A percentile compares a stretch with the other conserved stretches of the same genome.
These are phyloP conservation scores for Cenchrus purpureus DNA, from an alignment of 176 grass and related monocot species.

Conservation along the genomic window DNA sequence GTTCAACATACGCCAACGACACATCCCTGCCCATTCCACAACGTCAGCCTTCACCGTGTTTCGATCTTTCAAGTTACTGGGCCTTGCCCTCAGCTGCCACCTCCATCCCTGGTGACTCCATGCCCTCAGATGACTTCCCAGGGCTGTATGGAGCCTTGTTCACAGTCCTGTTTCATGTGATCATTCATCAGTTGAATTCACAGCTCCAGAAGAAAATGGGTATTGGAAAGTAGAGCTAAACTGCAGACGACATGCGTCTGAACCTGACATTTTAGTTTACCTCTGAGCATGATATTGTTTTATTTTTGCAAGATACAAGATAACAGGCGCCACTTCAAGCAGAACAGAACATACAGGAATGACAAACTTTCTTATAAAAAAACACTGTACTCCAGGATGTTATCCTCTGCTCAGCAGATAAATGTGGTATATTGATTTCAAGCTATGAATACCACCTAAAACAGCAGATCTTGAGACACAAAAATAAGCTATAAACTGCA, in stretches of 20 bases:
- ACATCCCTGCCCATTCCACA: conserved; percentile 14
- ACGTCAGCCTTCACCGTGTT: conserved; percentile 39
- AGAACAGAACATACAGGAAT: neutral
- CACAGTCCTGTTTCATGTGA: conserved; percentile 59
- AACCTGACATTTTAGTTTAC: neutral
- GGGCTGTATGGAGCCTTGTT: conserved; percentile 75
- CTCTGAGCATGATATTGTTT: neutral
- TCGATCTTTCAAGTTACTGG: conserved; percentile 42
- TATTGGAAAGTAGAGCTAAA: neutral
- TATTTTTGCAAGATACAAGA: neutral
- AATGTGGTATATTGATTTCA: neutral
- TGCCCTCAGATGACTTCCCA: conserved; percentile 62
- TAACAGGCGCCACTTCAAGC: neutral
- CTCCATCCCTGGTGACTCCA: conserved; percentile 51
- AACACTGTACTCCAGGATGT: neutral
- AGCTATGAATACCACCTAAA: neutral
- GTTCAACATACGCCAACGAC: conserved; percentile 20
- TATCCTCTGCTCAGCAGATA: neutral
- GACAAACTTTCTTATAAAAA: neutral
- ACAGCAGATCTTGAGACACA: neutral
- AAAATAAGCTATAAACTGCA: neutral
- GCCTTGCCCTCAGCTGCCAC: conserved; percentile 45
- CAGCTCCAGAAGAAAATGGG: neutral
- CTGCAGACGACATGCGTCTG: neutral
- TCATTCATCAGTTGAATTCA: conserved; percentile 15